Percentiles rank a stretch among this genome's conserved stretches.
Evolutionary conservation across 768 basidiomycete genomes (phyloP).

Genomic region (Podaxis sp.): DNA sequence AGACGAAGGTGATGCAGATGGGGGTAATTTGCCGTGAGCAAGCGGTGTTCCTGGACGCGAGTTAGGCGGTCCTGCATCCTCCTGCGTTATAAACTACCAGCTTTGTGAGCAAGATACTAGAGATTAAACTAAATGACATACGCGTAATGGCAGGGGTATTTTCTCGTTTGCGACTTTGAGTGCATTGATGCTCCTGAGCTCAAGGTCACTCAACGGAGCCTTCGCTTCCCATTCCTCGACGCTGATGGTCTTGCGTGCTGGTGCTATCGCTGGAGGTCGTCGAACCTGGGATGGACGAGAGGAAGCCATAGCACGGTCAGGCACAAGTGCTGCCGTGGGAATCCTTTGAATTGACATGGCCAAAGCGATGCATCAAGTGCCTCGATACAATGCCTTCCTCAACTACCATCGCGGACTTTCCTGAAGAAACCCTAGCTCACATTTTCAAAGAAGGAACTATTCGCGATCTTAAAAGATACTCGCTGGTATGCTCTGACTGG

Average conservation of each 20-base stretch:
- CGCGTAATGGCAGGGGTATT: conserved; percentile 72
- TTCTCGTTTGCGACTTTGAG: conserved; percentile 56
- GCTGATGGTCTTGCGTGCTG: conserved; percentile 37
- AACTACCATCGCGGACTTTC: no score
- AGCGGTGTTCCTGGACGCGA: conserved; percentile 44
- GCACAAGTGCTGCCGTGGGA: background rate
- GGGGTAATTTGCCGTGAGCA: background rate
- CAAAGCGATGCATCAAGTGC: no score
- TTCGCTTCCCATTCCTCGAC: conserved; percentile 92
- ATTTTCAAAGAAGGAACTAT: no score
- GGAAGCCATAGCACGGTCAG: no score
- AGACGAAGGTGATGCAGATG: conserved; percentile 18
- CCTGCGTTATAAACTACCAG: conserved; percentile 27
- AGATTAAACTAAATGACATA: conserved; percentile 27
- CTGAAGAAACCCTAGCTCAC: no score
- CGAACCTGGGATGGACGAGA: background rate
- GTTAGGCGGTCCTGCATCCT: conserved; percentile 14
- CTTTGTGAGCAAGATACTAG: conserved; percentile 8
- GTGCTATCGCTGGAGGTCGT: conserved; percentile 6
- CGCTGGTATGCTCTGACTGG: background rate
- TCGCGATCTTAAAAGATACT: background rate
- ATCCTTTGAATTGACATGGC: background rate
- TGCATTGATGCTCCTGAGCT: conserved; percentile 46
- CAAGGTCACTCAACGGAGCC: conserved; percentile 70
- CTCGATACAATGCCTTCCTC: no score